These are phyloP conservation scores for Penicillium herquei DNA, from an alignment of 495 filamentous ascomycete species.

Conservation along the genomic window DNA sequence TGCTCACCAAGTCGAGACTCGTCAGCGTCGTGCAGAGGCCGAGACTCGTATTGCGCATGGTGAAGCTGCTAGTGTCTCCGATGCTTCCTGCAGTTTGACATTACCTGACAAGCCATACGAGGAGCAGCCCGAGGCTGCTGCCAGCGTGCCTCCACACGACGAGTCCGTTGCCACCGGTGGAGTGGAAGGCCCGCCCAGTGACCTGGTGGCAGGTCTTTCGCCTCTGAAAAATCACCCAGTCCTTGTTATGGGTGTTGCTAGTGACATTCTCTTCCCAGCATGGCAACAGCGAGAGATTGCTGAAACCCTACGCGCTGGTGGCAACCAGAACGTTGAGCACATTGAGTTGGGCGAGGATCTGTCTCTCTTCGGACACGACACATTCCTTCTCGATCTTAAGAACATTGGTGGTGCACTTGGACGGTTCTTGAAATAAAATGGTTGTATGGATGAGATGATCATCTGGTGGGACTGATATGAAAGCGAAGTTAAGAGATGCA, in stretches of 20 bases:
- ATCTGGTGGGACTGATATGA: background rate
- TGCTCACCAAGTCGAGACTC: constrained; percentile 57
- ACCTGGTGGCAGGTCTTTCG: constrained; percentile 74
- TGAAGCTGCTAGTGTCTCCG: constrained; percentile 20
- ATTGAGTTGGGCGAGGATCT: constrained; percentile 89
- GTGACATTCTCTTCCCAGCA: constrained; percentile 94
- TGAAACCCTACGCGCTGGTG: constrained; percentile 69
- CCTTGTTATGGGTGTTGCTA: constrained; percentile 90
- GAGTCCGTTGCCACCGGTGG: constrained; percentile 16
- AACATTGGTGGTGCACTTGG: constrained; percentile 82
- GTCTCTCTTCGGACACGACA: constrained; percentile 94
- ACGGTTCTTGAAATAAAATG: constrained; percentile 56
- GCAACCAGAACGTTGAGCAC: constrained; percentile 79
- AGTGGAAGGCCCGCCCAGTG: constrained; percentile 56
- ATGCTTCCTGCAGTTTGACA: constrained; percentile 72
- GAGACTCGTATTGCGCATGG: constrained; percentile 46
- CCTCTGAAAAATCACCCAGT: constrained; percentile 71
- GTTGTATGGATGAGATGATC: background rate
- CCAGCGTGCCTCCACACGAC: constrained; percentile 27
- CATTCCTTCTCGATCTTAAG: constrained; percentile 89
- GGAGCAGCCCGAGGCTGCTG: constrained; percentile 59
- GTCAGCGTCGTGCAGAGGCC: constrained; percentile 47
- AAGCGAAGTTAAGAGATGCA: background rate
- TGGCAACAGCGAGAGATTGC: constrained; percentile 98
- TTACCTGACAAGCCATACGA: constrained; percentile 83